Evolutionary conservation across 768 basidiomycete genomes (phyloP).

Genomic region (Rhodotorula diobovata): DNA sequence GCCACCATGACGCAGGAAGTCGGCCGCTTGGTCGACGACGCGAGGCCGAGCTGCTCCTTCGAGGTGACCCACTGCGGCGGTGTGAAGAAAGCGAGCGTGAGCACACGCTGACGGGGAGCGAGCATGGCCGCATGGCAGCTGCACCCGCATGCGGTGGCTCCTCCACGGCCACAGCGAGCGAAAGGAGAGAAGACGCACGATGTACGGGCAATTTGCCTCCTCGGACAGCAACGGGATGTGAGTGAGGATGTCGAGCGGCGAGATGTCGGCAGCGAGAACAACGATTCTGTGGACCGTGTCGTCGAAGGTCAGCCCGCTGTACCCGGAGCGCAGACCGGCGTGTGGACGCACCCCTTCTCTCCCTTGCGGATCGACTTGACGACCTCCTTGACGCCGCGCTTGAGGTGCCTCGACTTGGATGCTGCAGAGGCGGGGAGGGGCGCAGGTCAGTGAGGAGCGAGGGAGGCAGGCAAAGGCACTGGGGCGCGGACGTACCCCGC

Average conservation of each 20-base stretch:
- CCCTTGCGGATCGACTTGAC: conserved; percentile 96
- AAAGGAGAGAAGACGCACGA: conserved; percentile 53
- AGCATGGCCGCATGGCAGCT: too few species aligned
- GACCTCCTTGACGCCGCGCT: conserved; percentile 97
- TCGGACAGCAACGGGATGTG: conserved; percentile 92
- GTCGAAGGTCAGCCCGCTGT: neutral
- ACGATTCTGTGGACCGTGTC: conserved; percentile 58
- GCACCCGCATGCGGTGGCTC: neutral
- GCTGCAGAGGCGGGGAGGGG: conserved; percentile 52
- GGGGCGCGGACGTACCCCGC: conserved; percentile 57
- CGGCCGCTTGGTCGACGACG: conserved; percentile 93
- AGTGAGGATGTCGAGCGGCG: conserved; percentile 95
- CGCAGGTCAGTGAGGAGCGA: neutral
- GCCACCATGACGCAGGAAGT: conserved; percentile 97
- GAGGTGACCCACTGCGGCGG: conserved; percentile 56
- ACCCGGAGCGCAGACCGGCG: neutral
- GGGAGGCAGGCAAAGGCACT: neutral
- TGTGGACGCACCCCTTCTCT: conserved; percentile 74
- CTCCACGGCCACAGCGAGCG: neutral
- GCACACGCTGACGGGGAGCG: too few species aligned
- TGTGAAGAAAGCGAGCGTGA: neutral
- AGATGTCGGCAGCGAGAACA: conserved; percentile 92
- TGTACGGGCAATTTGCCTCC: conserved; percentile 84
- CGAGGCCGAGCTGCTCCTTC: conserved; percentile 92
- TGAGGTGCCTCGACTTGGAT: conserved; percentile 88